phyloP scores from a whole-genome alignment of 495 filamentous ascomycete genomes.

The Aspergillus affinis region DNA sequence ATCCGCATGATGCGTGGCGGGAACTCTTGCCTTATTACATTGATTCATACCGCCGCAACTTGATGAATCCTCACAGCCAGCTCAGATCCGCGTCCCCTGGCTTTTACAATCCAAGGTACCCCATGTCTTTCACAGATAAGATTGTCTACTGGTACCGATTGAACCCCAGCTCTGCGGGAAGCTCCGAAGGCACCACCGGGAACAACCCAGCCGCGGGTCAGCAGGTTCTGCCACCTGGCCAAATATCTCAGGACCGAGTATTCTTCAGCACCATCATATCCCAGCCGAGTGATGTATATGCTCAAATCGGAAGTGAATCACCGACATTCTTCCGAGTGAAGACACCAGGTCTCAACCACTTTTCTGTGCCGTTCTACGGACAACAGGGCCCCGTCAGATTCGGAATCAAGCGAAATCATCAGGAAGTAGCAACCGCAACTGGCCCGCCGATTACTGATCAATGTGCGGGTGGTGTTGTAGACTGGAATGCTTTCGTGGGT shows the following conservation, averaged over 20 bases:
- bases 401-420: slow-evolving; percentile 41
- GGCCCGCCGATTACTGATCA: slow-evolving; percentile 51
- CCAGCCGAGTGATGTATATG: slow-evolving; percentile 38
- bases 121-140: slow-evolving; percentile 35
- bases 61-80: slow-evolving; percentile 22
- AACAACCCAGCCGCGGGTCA: slow-evolving; percentile 36
- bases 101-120: slow-evolving; percentile 9
- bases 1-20: slow-evolving; percentile 57
- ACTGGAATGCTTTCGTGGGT: slow-evolving; percentile 49
- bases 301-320: slow-evolving; percentile 49
- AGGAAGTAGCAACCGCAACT: slow-evolving; percentile 22
- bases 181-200: slow-evolving; percentile 37
- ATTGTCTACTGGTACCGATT: slow-evolving; percentile 66
- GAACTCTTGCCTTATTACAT: slow-evolving; percentile 64
- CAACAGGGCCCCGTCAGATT: slow-evolving; percentile 53
- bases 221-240: slow-evolving; percentile 20
- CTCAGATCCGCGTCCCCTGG: not conserved
- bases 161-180: slow-evolving; percentile 37
- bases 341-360: slow-evolving; percentile 50
- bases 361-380: slow-evolving; percentile 50
- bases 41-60: slow-evolving; percentile 57
- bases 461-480: slow-evolving; percentile 51
- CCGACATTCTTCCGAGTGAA: slow-evolving; percentile 39
- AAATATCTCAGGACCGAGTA: slow-evolving; percentile 34
- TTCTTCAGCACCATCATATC: slow-evolving; percentile 33